A percentile compares a stretch with the other conserved stretches of the same genome.
Conservation (phyloP, 2,329 filamentous ascomycete genomes). For the Clarireedia monteithiana region DNA sequence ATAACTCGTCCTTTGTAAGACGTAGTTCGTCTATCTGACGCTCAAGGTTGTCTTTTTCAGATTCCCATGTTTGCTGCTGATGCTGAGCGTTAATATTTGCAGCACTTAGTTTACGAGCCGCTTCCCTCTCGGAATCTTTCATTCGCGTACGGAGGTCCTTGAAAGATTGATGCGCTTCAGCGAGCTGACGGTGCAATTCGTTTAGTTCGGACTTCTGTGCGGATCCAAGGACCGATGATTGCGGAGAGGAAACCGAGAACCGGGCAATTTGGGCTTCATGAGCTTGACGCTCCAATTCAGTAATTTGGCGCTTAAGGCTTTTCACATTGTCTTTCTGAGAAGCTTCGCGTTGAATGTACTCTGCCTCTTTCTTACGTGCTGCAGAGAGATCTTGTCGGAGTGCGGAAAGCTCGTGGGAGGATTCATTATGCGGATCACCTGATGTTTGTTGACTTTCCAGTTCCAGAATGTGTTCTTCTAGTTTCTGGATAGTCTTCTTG, state of each 20-base stretch:
- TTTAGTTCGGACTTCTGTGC: slow-evolving; percentile 48
- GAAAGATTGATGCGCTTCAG: slow-evolving; percentile 50
- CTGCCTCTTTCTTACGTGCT: slow-evolving; percentile 56
- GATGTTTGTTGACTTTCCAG: slow-evolving; percentile 34
- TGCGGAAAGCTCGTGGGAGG: slow-evolving; percentile 46
- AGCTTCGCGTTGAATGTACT: slow-evolving; percentile 57
- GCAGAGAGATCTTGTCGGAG: slow-evolving; percentile 56
- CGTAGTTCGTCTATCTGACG: slow-evolving; percentile 39
- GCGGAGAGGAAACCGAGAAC: slow-evolving; percentile 38
- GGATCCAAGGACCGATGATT: slow-evolving; percentile 42
- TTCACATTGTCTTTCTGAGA: slow-evolving; percentile 55
- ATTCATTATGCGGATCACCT: slow-evolving; percentile 35
- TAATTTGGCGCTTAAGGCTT: slow-evolving; percentile 55
- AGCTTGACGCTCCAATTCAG: slow-evolving; percentile 58
- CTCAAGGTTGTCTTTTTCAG: slow-evolving; percentile 27
- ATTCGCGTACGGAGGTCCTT: slow-evolving; percentile 46
- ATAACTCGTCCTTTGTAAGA: slow-evolving; percentile 35
- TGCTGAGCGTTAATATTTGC: slow-evolving; percentile 45
- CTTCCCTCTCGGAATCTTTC: slow-evolving; percentile 39
- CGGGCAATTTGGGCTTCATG: slow-evolving; percentile 55
- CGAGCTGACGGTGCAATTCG: slow-evolving; percentile 52
- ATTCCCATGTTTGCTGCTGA: slow-evolving; percentile 32
- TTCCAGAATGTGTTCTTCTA: slow-evolving; percentile 48
- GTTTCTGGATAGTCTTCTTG: slow-evolving; percentile 54
- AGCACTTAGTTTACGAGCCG: slow-evolving; percentile 33